Base-by-base conservation (phyloP, 257 asterid genomes). In the Penstemon eatonii region DNA sequence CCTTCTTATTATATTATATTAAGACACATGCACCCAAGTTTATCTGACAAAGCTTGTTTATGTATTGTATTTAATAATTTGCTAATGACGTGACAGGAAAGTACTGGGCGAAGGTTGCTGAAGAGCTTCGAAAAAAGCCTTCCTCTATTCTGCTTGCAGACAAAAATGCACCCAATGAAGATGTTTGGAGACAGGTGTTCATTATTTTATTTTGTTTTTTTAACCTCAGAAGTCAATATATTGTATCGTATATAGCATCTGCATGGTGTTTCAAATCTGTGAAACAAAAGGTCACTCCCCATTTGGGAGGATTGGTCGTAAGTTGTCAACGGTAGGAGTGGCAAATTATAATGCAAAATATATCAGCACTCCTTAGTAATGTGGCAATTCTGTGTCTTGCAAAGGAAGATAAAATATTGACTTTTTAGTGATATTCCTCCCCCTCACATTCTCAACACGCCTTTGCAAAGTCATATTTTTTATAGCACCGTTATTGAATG, bases 91-190 rank as follows among this genome's bases (percentile, higher is more conserved):
- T 69, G 52, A 67, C 78, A 93, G 99, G 85, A 65, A 90, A 53
- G 73, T 93, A 93, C 67, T 93, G 97, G 99, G 88, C 51, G 58
- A 93, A 83, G 82, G 77, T 93, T 81, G 89, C 90, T 75, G 92
- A 88, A 60, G 94, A 88, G 65, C 85, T 82, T 50, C 84, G 84
- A 74, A 90, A 78, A 78, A 93, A 88, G 67, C 96, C 96, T 13
- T 86, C 78, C 75, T 88, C 96, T 7, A 87, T 90, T 71, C 70
- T 90, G 85, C 96, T 93, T 69, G 99, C 99, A 36, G 99, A 93
- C 84, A 93, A 93, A 87, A 93, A 93, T 78, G 99, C 99, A 52
- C 99, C 99, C 55, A 90, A 90, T 75, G 96, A 88, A 80, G 94
- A 88, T 67, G 99, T 93, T 67, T 93, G 99, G 99, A 83, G 56